Percentiles rank a stretch among this genome's conserved stretches.
Evolutionary conservation across 768 basidiomycete species (phyloP).

Genomic region (Mycena leptocephala): DNA sequence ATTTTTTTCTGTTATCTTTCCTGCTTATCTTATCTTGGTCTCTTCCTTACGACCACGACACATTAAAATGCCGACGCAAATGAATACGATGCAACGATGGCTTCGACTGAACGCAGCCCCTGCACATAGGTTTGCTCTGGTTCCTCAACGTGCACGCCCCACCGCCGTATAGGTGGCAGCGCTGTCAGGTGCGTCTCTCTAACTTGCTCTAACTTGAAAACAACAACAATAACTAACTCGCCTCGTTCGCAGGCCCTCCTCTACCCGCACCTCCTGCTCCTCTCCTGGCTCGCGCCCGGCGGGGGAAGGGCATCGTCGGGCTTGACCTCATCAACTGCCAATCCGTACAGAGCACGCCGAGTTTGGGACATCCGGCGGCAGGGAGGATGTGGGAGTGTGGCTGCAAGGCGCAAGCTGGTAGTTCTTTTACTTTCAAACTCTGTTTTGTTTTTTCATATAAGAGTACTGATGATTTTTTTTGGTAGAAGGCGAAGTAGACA

Average conservation of each 20-base stretch:
- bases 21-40: background rate
- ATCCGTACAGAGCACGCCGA: constrained; percentile 88
- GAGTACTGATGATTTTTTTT: background rate
- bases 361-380: constrained; percentile 85
- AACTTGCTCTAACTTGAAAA: background rate
- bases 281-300: constrained; percentile 90
- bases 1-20: constrained; percentile 38
- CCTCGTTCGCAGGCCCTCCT: constrained; percentile 58
- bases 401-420: constrained; percentile 76
- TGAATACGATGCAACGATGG: too few relatives aligned
- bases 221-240: background rate
- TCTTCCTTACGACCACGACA: too few relatives aligned
- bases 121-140: constrained; percentile 90
- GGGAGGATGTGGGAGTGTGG: constrained; percentile 93
- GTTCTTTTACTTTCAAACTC: too few relatives aligned
- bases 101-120: constrained; percentile 66
- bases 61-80: too few relatives aligned
- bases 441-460: background rate
- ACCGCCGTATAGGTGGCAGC: constrained; percentile 85
- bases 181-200: constrained; percentile 75
- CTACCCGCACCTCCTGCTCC: constrained; percentile 87
- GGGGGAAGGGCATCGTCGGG: constrained; percentile 91
- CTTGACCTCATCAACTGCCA: constrained; percentile 91
- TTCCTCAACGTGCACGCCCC: constrained; percentile 93
- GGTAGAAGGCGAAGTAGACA: constrained; percentile 47